Base-by-base conservation (phyloP, 108 stramenopile species). In the Pinguiococcus pyrenoidosus region DNA sequence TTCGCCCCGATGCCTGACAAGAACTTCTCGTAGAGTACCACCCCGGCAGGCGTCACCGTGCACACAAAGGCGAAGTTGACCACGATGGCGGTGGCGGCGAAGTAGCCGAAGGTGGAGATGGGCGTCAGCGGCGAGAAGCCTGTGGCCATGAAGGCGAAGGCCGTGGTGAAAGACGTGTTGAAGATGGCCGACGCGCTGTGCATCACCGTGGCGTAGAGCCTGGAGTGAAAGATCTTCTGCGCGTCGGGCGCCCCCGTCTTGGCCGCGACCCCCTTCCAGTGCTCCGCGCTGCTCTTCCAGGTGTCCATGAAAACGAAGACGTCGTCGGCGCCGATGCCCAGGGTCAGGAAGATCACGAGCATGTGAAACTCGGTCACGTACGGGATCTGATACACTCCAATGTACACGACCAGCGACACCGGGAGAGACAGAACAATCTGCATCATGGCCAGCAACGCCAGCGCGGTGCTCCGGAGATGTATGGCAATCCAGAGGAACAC, bases 301-400 rank as follows among this genome's bases (percentile, higher is more conserved):
- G 44, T 38, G 37, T 56, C 54, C 27, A 10, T 37, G 46, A 30
- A 39, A 4, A 56, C 44, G 32, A 56, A 56, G 36, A 45, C 2
- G 46, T 56, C 44, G 44, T 54, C 52, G 40, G 52, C 52, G 13
- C 52, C 52, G 41, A 54, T 45, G 9, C 52, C 52, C 45, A 46
- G 3, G 44, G 46, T 48, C 25, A 56, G 28, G 32, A 56, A 56
- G n/a, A 56, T 22, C 12, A 23, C 41, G 28, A 54, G 45, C 3
- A 23, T 36, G 24, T 36, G 37, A 22, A 54, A 46, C 10, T 37
- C 20, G 23, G 53, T 46, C 34, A 54, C 42, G 42, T 44, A 54
- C 3, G 22, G 40, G 53, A n/a, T n/a, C n/a, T n/a, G n/a, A n/a
- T n/a, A n/a, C 38, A 50, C 9, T 37, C 49, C 23, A 32, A 50